A percentile compares a stretch with the other conserved stretches of the same genome.
These are phyloP conservation scores for Quercus tomentella DNA, from an alignment of 331 rosid genomes.

Conservation along the genomic window DNA sequence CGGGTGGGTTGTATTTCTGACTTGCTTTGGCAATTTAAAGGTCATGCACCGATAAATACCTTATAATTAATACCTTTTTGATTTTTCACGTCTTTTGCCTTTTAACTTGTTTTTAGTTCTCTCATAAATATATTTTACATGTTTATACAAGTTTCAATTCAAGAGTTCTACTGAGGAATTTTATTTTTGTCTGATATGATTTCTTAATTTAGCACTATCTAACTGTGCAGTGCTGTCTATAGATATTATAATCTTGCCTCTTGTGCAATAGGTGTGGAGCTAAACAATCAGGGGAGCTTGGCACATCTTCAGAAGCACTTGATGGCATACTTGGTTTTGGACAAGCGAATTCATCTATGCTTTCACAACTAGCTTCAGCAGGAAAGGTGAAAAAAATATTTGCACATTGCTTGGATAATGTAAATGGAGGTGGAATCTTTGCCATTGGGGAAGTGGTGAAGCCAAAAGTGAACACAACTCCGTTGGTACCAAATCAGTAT, in stretches of 20 bases:
- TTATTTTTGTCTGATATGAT: background rate
- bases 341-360: slow-evolving; percentile 79
- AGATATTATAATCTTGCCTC: slow-evolving; percentile 2
- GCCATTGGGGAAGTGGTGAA: slow-evolving; percentile 78
- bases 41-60: background rate
- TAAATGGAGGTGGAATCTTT: slow-evolving; percentile 87
- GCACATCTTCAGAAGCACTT: slow-evolving; percentile 52
- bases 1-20: slow-evolving; percentile 58
- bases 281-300: slow-evolving; percentile 61
- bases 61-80: background rate
- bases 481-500: slow-evolving; percentile 62
- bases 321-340: slow-evolving; percentile 95
- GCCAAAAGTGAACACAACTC: slow-evolving; percentile 54
- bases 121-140: background rate
- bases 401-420: slow-evolving; percentile 87
- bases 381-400: slow-evolving; percentile 75
- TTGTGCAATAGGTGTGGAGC: slow-evolving; percentile 64
- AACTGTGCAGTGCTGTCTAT: background rate
- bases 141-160: slow-evolving; percentile 1
- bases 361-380: slow-evolving; percentile 80
- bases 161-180: slow-evolving; percentile 3
- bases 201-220: background rate
- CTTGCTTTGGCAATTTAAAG: no score
- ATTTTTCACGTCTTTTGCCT: background rate
- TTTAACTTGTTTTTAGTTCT: background rate